Base-by-base conservation (phyloP, 441 rosid species). In the Corymbia calophylla region DNA sequence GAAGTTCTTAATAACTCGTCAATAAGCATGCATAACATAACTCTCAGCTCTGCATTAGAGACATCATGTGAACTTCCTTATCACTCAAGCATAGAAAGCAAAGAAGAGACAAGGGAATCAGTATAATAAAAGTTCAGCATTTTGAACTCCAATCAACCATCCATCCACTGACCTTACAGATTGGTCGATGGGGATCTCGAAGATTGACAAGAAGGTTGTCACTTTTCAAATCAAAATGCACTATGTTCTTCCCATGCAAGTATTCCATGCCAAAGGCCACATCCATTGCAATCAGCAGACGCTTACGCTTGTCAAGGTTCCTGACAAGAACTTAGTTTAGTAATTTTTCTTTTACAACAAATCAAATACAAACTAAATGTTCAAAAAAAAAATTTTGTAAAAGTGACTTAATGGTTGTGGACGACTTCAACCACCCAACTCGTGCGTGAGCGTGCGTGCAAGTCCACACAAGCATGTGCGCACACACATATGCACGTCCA, bases 251-350 rank as follows among this genome's bases (percentile, higher is more conserved):
- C 87, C 94, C 96, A 92, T 95, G 97, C 92, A 95, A 91, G 91
- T 95, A 95, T 88, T 95, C 97, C 97, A 95, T 95, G 53, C 97
- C 97, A 56, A 95, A 95, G 89, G 97, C 97, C 53, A 95, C 96
- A 88, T 95, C 96, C 97, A 95, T 95, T 56, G 96, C 96, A 89
- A 95, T 95, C 89, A 95, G 89, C 48, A 94, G 93, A 21, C 96
- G 92, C 91, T 94, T 96, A 39, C 94, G 91, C 89, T 94, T 94
- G 92, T 95, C 97, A 88, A 95, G 94, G 89, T 55, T 93, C 91
- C 96, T 95, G 91, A 29, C 88, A 87, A 89, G 44, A 87, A 90
- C 48, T n/a, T 27, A 21, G 32, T 44, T 54, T 48, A 62, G 55
- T 62, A 91, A 62, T 58, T 87, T 89, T 32, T 53, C n/a, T 77